Evolutionary conservation across 2,329 filamentous ascomycete genomes (phyloP), one percentile per base, ranked within the genome.

Genomic region (Chaetomium globosum): DNA sequence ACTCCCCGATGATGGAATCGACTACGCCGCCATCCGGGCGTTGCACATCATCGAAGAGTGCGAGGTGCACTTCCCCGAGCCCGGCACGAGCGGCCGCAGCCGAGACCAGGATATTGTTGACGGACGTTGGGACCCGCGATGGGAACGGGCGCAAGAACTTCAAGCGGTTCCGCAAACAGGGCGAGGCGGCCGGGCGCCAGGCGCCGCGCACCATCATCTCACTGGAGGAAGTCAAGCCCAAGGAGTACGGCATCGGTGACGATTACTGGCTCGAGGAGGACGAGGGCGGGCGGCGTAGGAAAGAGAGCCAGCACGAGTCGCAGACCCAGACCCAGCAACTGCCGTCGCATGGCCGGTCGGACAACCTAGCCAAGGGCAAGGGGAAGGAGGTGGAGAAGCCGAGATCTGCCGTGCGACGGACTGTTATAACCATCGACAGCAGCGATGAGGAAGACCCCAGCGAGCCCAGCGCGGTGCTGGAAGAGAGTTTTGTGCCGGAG

Each of bases 141-240:
- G 95, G 95, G 95, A 96, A 97, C 74, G 95, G 94, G 0, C 85
- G 94, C 52, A 94, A 92, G 77, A 98, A 99, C 74, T 99, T 97
- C 80, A 99, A 99, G 76, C 90, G 87, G 71, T 99, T 99, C 74
- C 82, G 83, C 26, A 82, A 81, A 62, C 82, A 85, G 61, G 88
- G 85, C 28, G 84, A 84, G 23, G 69, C 70, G 6, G 68, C 72
- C 1, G 79, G 82, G 6, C 75, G 82, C 19, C 75, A 78, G 2
- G 75, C 77, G 1, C 76, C 79, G 31, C 79, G 79, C 62, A 79
- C 90, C 39, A 90, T 96, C 48, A 86, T 97, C 4, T 79, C 83
- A 0, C 78, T 96, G 4, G 87, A 91, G 69, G 88, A 92, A 75
- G 89, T 88, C 26, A 87, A 86, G 72, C 83, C 83, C 57, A 91